phyloP scores from a whole-genome alignment of 2,329 filamentous ascomycete species.

The Pseudogymnoascus sp. region DNA sequence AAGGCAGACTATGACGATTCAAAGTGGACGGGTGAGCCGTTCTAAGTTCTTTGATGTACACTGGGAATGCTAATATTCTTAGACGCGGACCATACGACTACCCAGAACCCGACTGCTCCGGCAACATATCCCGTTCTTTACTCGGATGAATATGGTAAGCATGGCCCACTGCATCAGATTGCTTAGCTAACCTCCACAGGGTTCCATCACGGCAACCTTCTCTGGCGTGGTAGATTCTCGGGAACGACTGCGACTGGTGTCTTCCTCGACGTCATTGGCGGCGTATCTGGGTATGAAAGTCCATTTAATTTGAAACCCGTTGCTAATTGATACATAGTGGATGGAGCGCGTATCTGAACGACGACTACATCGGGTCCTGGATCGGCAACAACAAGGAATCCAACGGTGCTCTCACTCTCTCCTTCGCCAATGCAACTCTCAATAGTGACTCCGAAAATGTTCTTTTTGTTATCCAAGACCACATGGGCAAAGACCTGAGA shows the following conservation, averaged over 20 bases:
- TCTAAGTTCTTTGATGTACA: neutral
- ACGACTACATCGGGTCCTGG: conserved; percentile 46
- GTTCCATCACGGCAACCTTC: conserved; percentile 37
- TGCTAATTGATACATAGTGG: conserved; percentile 15
- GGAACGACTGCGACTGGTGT: conserved; percentile 25
- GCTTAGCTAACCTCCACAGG: conserved; percentile 13
- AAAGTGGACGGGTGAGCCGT: conserved; percentile 28
- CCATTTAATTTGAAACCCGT: too few species aligned
- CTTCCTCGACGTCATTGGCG: conserved; percentile 20
- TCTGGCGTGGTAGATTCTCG: conserved; percentile 38
- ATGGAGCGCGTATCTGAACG: conserved; percentile 39
- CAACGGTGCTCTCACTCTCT: conserved; percentile 35
- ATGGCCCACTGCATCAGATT: neutral
- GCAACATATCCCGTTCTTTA: conserved; percentile 39
- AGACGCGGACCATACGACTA: conserved; percentile 35
- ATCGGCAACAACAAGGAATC: conserved; percentile 40
- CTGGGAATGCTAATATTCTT: conserved; percentile 14
- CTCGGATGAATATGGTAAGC: conserved; percentile 35
- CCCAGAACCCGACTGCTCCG: conserved; percentile 34
- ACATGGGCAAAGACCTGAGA: conserved; percentile 52
- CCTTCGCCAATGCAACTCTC: conserved; percentile 43
- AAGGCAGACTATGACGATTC: conserved; percentile 36
- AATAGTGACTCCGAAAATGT: conserved; percentile 36
- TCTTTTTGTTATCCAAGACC: conserved; percentile 50
- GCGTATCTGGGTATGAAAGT: conserved; percentile 13